Conservation (phyloP, 495 filamentous ascomycete species). For the Chaetomium fimeti region DNA sequence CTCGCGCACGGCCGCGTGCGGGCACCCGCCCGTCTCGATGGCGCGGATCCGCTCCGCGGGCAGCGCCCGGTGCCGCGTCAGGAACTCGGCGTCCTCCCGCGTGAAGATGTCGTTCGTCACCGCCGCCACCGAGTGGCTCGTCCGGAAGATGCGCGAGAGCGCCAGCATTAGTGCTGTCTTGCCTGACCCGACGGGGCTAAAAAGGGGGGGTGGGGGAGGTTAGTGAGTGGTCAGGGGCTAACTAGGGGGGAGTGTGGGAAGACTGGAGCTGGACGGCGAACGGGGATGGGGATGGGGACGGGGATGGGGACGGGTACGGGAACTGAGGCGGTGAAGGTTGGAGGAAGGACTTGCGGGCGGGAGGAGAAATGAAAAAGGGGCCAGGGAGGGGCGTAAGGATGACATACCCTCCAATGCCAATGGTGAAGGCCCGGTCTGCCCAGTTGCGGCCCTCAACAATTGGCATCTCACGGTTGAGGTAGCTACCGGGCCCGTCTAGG, state of each 20-base stretch:
- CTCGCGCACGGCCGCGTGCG: constrained; percentile 96
- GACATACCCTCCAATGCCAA: constrained; percentile 93
- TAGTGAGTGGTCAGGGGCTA: too few species aligned
- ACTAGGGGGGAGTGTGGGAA: too few species aligned
- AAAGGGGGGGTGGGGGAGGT: too few species aligned
- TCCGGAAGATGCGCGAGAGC: constrained; percentile 75
- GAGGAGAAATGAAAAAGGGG: too few species aligned
- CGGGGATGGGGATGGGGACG: background rate
- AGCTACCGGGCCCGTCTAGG: constrained; percentile 90
- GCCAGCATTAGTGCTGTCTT: constrained; percentile 96
- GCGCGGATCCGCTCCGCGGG: constrained; percentile 79
- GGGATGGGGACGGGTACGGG: background rate
- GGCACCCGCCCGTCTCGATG: constrained; percentile 97
- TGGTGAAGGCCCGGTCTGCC: constrained; percentile 87
- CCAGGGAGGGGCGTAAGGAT: too few species aligned
- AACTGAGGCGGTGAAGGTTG: too few species aligned
- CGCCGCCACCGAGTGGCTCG: constrained; percentile 79
- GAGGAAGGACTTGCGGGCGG: too few species aligned
- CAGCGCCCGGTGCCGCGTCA: constrained; percentile 80
- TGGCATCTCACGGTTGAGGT: constrained; percentile 86
- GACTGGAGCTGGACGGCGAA: too few species aligned
- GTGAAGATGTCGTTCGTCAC: constrained; percentile 99
- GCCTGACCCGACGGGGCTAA: constrained; percentile 91
- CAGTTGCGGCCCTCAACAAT: constrained; percentile 84
- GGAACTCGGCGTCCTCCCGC: constrained; percentile 95